Percentiles rank a stretch among this genome's conserved stretches.
Evolutionary conservation across 176 grass and related monocot species (phyloP).

Genomic region (Rhipidocladum racemiflorum): DNA sequence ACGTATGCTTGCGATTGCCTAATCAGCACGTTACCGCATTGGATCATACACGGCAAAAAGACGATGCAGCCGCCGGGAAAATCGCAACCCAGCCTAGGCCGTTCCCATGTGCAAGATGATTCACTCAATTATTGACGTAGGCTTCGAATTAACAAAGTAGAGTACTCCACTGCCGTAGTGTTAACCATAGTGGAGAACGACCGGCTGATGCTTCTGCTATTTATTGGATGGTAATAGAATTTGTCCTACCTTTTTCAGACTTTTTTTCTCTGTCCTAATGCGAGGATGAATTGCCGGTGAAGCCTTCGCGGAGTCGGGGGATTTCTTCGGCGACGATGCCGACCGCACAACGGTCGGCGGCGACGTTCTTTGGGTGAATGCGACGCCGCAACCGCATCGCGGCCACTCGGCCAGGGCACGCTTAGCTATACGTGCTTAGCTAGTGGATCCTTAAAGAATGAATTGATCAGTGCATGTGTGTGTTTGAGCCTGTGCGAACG

Average conservation of each 20-base stretch:
- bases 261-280: not conserved
- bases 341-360: conserved; percentile 36
- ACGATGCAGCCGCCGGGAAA: not conserved
- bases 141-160: not conserved
- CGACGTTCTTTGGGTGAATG: conserved; percentile 31
- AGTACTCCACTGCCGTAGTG: too few relatives aligned
- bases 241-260: not conserved
- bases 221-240: not conserved
- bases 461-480: not conserved
- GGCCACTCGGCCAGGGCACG: conserved; percentile 9
- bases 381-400: conserved; percentile 36
- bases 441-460: not conserved
- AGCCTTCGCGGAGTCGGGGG: not conserved
- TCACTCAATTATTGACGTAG: conserved; percentile 15
- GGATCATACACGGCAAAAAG: not conserved
- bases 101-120: conserved; percentile 23
- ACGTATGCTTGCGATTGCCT: conserved; percentile 16
- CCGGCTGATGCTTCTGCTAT: not conserved
- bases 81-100: not conserved
- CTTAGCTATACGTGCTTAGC: conserved; percentile 9
- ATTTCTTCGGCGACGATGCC: not conserved
- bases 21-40: conserved; percentile 16
- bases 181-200: not conserved
- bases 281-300: not conserved
- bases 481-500: not conserved